These are phyloP conservation scores for Melampsora americana DNA, from an alignment of 1,284 basidiomycete genomes.

Conservation along the genomic window DNA sequence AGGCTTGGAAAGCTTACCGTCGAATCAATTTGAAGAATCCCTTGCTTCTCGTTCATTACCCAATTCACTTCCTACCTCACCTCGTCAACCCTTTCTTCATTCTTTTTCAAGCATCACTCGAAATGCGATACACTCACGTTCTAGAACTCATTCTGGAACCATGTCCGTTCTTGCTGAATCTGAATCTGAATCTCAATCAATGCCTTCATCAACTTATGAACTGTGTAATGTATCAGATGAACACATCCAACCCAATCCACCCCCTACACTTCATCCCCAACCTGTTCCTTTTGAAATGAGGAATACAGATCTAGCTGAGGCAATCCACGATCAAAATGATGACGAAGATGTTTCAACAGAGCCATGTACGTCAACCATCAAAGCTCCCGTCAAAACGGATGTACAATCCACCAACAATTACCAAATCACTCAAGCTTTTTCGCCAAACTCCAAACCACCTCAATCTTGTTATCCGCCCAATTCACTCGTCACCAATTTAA, in stretches of 20 bases:
- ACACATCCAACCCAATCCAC: not conserved
- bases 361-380: not conserved
- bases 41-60: no score
- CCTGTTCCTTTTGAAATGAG: not conserved
- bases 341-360: not conserved
- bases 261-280: not conserved
- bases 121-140: no score
- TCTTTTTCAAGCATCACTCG: no score
- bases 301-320: no score
- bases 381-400: not conserved
- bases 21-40: no score
- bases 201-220: not conserved
- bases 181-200: not conserved
- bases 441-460: constrained; percentile 5
- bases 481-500: constrained; percentile 57
- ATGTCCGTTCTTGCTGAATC: constrained; percentile 4
- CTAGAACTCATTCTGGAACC: no score
- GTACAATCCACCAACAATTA: constrained; percentile 10
- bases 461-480: constrained; percentile 55
- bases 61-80: no score
- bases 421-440: constrained; percentile 9
- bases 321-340: no score
- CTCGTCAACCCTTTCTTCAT: no score
- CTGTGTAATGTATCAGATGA: not conserved
- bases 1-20: no score